phyloP scores from a whole-genome alignment of 2,329 filamentous ascomycete genomes.

The Verticillium longisporum region DNA sequence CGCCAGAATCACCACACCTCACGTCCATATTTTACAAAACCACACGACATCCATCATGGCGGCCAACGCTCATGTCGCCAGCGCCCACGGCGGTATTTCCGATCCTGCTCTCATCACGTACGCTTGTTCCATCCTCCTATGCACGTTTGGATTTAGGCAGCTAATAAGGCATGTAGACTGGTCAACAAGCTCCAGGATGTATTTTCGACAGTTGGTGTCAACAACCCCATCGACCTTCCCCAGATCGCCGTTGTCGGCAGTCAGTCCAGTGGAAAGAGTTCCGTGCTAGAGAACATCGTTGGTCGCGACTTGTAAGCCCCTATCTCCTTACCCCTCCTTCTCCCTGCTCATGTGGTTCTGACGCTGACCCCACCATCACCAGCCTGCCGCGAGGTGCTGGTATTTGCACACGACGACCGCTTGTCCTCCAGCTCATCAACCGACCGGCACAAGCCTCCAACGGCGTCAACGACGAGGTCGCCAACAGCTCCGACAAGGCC shows the following conservation, averaged over 20 bases:
- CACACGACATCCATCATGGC: constrained; percentile 3
- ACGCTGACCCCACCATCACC: constrained; percentile 19
- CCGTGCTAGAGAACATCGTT: constrained; percentile 97
- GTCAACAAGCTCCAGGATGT: constrained; percentile 99
- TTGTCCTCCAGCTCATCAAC: constrained; percentile 98
- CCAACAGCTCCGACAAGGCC: constrained; percentile 68
- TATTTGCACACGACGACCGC: constrained; percentile 92
- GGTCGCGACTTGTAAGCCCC: constrained; percentile 89
- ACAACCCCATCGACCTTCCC: constrained; percentile 97
- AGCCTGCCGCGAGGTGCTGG: constrained; percentile 95
- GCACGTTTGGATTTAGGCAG: constrained; percentile 5
- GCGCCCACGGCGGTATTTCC: constrained; percentile 47
- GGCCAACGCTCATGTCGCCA: neutral
- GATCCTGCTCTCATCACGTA: constrained; percentile 62
- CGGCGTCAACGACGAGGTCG: constrained; percentile 61
- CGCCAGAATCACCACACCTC: neutral
- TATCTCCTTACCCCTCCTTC: constrained; percentile 2
- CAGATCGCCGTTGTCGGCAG: constrained; percentile 98
- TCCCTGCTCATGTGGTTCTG: constrained; percentile 5
- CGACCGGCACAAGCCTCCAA: constrained; percentile 64
- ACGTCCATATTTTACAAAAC: neutral
- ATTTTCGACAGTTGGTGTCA: constrained; percentile 94
- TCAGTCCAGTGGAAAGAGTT: constrained; percentile 99
- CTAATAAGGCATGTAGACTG: constrained; percentile 47
- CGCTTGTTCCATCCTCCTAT: constrained; percentile 13